Percentiles rank a stretch among this genome's conserved stretches.
Conservation (phyloP, 2,329 filamentous ascomycete species). For the Venturia aucupariae region DNA sequence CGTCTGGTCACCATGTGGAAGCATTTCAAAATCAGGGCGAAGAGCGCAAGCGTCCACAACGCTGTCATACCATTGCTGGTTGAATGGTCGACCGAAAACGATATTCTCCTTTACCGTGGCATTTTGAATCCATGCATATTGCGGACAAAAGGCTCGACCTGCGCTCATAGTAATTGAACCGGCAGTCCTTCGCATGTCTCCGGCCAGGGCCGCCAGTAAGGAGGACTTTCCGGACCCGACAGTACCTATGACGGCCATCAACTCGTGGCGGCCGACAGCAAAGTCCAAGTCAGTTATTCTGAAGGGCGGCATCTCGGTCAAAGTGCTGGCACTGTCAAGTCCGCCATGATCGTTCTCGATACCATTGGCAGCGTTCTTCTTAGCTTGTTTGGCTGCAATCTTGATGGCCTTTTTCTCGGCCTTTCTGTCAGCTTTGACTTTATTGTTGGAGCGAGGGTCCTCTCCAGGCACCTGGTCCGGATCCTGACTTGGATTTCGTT, state of each 20-base stretch:
- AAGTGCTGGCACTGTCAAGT: conserved; percentile 45
- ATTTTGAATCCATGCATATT: conserved; percentile 98
- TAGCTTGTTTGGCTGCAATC: conserved; percentile 30
- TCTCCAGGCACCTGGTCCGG: conserved; percentile 26
- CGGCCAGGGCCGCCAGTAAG: conserved; percentile 76
- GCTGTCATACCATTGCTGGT: conserved; percentile 69
- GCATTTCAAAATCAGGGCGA: conserved; percentile 77
- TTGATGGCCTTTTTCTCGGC: conserved; percentile 38
- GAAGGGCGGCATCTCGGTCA: conserved; percentile 58
- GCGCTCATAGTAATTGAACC: conserved; percentile 70
- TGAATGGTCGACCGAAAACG: conserved; percentile 67
- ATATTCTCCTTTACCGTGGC: conserved; percentile 82
- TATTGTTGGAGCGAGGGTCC: conserved; percentile 24
- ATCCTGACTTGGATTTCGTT: conserved; percentile 50
- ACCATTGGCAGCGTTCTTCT: conserved; percentile 19
- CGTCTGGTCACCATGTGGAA: conserved; percentile 80
- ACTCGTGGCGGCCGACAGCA: conserved; percentile 61
- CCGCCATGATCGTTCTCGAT: conserved; percentile 27
- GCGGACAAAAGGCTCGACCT: conserved; percentile 80
- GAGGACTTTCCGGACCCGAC: conserved; percentile 89
- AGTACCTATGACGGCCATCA: conserved; percentile 78
- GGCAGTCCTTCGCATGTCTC: conserved; percentile 80
- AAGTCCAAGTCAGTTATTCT: conserved; percentile 61
- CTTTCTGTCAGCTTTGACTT: conserved; percentile 31
- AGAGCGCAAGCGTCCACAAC: conserved; percentile 85